Evolutionary conservation across 2,329 filamentous ascomycete genomes (phyloP), one percentile per base, ranked within the genome.

Genomic region (Penicillium sclerotigenum): DNA sequence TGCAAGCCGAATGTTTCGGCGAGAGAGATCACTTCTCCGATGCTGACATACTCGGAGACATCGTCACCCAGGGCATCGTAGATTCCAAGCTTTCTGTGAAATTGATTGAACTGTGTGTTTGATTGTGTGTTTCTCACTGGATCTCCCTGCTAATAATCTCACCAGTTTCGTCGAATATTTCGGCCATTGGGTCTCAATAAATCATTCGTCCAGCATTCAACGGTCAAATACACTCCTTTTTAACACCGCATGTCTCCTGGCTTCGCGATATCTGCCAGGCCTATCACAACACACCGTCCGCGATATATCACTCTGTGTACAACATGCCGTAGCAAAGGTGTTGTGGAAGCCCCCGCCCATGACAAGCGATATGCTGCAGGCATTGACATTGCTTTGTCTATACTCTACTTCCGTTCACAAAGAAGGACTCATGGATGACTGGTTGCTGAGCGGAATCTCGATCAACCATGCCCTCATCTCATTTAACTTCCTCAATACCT

Each of bases 391-490:
- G 14, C 66, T 72, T 26, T 70, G 68, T 46, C 57, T 72, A 42
- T 73, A 69, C 59, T 66, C 69, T 24, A 63, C 68, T 34, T 65
- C 68, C 4, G 64, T 69, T 7, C 68, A 72, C 37, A 71, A 70
- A 51, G 70, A 71, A 51, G 60, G 66, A 8, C 66, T 66, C 18
- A 70, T 73, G 61, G 70, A 73, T 43, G 68, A 68, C 62, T 73
- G 70, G 70, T 62, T 73, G 43, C 53, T 73, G 59, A 73, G 70
- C 63, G 70, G 70, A 55, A 69, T 70, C 58, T 69, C 70, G 31
- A 70, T 72, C 48, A 71, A 73, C 47, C 70, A 73, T 62, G 70
- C 70, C 29, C 56, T 65, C 24, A 59, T 56, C 33, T 61, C 63
- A 24, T 65, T 66, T 46, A 46, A 43, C 36, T 64, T 66, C 43